Base-by-base conservation (phyloP, 441 rosid genomes). In the Brassica balearica region DNA sequence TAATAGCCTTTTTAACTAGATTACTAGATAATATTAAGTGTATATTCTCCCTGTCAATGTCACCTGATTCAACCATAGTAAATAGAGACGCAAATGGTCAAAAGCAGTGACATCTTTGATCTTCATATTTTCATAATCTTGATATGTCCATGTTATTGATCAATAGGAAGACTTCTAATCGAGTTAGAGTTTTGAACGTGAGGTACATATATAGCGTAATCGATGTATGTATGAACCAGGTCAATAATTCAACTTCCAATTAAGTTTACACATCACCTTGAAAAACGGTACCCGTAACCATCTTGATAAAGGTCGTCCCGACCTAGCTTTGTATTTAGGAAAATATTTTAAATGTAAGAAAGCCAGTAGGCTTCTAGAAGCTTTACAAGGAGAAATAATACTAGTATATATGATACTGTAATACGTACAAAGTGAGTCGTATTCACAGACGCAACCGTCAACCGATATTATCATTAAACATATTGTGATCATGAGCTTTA, bases 401-500 rank as follows among this genome's bases (percentile, higher is more conserved):
- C 10, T 32, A 34, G 38, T 34, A 34, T 36, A 2, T 22, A 17
- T 38, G 36, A 17, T 9, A 51, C 53, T 17, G 32, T 55, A 1
- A 25, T n/a, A 11, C 19, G 19, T 19, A 19, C 29, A 65, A 53
- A 78, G 12, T 23, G 65, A 51, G 70, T 73, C 77, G 70, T 61
- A 68, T 1, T 65, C 70, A 51, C 70, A 61, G 58, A 78, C 77
- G 77, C 77, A 73, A 67, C 46, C 10, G 55, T 65, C 81, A 77
- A 71, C 81, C 55, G 25, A 77, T 53, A 10, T 20, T 8, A 34
- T 36, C 38, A 69, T 32, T 53, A 17, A 76, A 38, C 2, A 29
- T 32, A 6, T 36, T 17, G 8, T 10, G 19, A 19, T 19, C 19
- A 19, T 19, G 7, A 75, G 51, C 48, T 67, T 46, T 29, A n/a